Percentiles rank a stretch among this genome's conserved stretches.
Evolutionary conservation across 2,329 filamentous ascomycete genomes (phyloP).

Genomic region (Ophiostoma angusticollis): DNA sequence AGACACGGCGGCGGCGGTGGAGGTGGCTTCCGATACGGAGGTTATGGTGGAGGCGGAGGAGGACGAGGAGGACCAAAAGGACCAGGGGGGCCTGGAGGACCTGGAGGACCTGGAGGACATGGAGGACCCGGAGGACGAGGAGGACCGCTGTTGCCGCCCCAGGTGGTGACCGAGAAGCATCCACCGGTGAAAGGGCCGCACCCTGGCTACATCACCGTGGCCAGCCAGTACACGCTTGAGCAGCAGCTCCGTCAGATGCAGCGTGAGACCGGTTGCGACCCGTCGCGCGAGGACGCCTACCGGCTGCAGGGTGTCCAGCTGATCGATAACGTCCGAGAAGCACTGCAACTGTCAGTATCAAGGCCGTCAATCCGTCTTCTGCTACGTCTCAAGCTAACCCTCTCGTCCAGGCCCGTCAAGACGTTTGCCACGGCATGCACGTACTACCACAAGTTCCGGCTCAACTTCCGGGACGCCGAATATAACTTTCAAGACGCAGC

Average conservation of each 20-base stretch:
- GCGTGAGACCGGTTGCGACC: slow-evolving; percentile 54
- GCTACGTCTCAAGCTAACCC: too few relatives aligned
- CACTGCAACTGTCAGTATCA: slow-evolving; percentile 59
- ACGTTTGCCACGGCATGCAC: slow-evolving; percentile 86
- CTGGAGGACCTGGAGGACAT: not conserved
- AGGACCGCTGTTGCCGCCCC: not conserved
- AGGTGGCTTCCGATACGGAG: slow-evolving; percentile 1
- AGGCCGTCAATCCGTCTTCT: not conserved
- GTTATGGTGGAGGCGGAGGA: not conserved
- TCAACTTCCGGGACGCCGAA: slow-evolving; percentile 72
- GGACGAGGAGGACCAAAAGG: not conserved
- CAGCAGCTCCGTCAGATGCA: slow-evolving; percentile 65
- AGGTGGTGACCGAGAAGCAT: slow-evolving; percentile 6
- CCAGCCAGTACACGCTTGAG: slow-evolving; percentile 67
- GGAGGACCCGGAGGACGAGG: not conserved
- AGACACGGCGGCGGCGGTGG: slow-evolving; percentile 9
- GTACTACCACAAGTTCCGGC: slow-evolving; percentile 88
- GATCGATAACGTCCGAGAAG: slow-evolving; percentile 73
- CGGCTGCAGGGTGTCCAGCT: slow-evolving; percentile 77
- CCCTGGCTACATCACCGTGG: slow-evolving; percentile 35
- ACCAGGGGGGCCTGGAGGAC: not conserved
- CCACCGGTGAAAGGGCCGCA: slow-evolving; percentile 13
- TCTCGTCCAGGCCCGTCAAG: slow-evolving; percentile 65
- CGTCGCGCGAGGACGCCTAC: slow-evolving; percentile 65
- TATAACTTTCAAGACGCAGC: slow-evolving; percentile 82